Conservation (phyloP, 1,139 yeast species). For the Geotrichum fermentans region DNA sequence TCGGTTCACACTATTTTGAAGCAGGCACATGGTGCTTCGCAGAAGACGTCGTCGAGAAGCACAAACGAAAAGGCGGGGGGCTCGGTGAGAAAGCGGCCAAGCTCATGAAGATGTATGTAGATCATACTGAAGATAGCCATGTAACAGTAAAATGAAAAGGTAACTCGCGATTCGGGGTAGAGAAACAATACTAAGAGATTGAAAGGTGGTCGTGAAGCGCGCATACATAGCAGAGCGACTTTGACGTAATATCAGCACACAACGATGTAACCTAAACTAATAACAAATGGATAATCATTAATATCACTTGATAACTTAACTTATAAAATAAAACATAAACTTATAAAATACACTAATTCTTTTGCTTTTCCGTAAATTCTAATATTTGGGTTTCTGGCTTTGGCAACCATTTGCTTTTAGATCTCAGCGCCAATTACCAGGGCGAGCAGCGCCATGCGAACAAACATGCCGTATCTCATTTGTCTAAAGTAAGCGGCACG, state of each 20-base stretch:
- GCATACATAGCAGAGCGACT: no score
- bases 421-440: constrained; percentile 79
- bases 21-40: constrained; percentile 20
- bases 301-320: background rate
- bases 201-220: no score
- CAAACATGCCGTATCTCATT: constrained; percentile 96
- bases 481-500: constrained; percentile 99
- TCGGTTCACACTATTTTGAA: constrained; percentile 21
- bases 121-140: no score
- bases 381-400: no score
- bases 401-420: no score
- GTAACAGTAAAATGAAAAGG: background rate
- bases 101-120: no score
- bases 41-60: background rate
- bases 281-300: background rate
- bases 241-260: no score
- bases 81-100: background rate
- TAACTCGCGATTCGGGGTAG: no score
- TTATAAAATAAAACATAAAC: background rate
- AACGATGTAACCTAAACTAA: no score
- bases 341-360: background rate
- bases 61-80: background rate
- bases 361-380: no score
- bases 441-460: constrained; percentile 97
- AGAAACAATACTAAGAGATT: no score